Percentiles rank a stretch among this genome's conserved stretches.
Conservation (phyloP, 2,329 filamentous ascomycete species). For the Pezicula carpinea region DNA sequence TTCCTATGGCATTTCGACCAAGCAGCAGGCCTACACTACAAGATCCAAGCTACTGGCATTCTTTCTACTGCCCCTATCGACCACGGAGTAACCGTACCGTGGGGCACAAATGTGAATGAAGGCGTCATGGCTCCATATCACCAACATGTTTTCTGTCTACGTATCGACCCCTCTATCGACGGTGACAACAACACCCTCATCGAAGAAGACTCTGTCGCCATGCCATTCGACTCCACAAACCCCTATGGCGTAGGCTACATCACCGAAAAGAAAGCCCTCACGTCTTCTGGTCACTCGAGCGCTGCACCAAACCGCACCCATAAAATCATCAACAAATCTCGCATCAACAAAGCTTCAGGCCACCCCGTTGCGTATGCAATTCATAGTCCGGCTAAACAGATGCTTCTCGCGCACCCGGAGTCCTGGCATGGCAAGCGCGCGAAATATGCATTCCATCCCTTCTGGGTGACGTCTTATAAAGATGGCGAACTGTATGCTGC, state of each 20-base stretch:
- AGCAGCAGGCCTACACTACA: conserved; percentile 55
- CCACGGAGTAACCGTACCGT: conserved; percentile 43
- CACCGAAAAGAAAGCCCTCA: conserved; percentile 17
- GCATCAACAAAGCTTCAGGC: conserved; percentile 74
- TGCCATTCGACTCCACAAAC: conserved; percentile 41
- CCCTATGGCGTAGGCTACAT: conserved; percentile 50
- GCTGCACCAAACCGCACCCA: conserved; percentile 62
- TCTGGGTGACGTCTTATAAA: conserved; percentile 84
- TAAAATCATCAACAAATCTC: conserved; percentile 82
- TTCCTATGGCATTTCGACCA: conserved; percentile 61
- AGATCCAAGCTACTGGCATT: conserved; percentile 63
- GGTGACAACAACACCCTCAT: conserved; percentile 47
- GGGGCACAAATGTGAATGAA: conserved; percentile 55
- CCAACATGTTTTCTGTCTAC: conserved; percentile 52
- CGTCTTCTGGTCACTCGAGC: conserved; percentile 34
- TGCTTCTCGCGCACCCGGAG: conserved; percentile 71
- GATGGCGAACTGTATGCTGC: conserved; percentile 29
- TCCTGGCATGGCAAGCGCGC: conserved; percentile 85
- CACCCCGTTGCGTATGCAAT: conserved; percentile 85
- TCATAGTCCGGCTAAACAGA: conserved; percentile 74
- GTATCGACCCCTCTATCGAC: conserved; percentile 53
- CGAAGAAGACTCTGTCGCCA: conserved; percentile 48
- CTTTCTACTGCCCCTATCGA: conserved; percentile 51
- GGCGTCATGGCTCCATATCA: conserved; percentile 56
- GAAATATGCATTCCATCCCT: conserved; percentile 78